Conservation (phyloP, 192 early-diverging fungal genomes). For the Dimargaris xerosporica region DNA sequence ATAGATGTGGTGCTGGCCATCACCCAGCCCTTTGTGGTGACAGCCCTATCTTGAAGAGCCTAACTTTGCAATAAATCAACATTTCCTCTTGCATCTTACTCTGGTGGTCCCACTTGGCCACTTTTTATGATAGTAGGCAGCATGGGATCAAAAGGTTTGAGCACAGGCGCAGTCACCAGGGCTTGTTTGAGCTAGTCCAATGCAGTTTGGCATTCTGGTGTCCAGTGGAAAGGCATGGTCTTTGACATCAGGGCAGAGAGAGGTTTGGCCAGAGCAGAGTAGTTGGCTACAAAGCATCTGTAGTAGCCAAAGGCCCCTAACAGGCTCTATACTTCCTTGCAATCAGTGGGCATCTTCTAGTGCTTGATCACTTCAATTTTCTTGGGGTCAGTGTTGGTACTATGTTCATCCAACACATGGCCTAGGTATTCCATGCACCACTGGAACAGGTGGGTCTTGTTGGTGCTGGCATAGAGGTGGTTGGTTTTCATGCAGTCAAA, state of each 20-base stretch:
- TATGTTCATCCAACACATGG: not conserved
- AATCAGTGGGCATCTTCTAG: not conserved
- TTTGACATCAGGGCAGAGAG: not conserved
- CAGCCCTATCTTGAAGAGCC: too few relatives aligned
- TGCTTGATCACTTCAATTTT: not conserved
- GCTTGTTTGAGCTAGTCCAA: too few relatives aligned
- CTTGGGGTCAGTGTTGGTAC: not conserved
- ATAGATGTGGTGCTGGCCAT: too few relatives aligned
- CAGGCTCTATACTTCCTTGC: not conserved
- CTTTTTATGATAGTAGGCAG: too few relatives aligned
- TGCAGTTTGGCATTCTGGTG: too few relatives aligned
- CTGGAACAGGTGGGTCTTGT: not conserved
- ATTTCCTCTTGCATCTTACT: too few relatives aligned
- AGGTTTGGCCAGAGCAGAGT: not conserved
- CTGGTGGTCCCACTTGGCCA: too few relatives aligned
- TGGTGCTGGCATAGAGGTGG: not conserved
- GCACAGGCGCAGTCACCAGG: too few relatives aligned
- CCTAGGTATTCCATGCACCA: not conserved
- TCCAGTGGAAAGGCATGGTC: too few relatives aligned
- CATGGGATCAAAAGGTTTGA: too few relatives aligned
- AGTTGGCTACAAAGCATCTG: not conserved
- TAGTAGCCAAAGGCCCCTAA: not conserved
- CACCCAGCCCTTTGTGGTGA: too few relatives aligned
- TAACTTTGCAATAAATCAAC: too few relatives aligned
- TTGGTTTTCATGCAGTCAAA: not conserved